phyloP scores from a whole-genome alignment of 2,329 filamentous ascomycete genomes.

The Huntiella savannae region DNA sequence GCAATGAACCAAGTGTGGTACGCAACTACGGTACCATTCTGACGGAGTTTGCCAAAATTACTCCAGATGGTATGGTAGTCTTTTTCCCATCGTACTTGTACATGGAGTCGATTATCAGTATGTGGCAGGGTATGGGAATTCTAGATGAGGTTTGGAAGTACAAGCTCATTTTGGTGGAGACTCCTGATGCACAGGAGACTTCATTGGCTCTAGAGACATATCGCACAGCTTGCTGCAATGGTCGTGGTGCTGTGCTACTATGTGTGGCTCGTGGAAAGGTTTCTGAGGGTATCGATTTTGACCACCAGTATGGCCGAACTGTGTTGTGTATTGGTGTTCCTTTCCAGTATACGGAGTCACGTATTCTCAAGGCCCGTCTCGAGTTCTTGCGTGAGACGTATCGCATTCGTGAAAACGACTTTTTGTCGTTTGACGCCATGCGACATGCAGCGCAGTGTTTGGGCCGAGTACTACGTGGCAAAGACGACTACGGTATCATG shows the following conservation, averaged over 20 bases:
- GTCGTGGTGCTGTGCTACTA: constrained; percentile 75
- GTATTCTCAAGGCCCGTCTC: constrained; percentile 84
- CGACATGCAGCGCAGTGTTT: constrained; percentile 94
- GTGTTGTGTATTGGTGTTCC: constrained; percentile 94
- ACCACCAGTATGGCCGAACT: constrained; percentile 92
- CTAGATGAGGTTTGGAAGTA: constrained; percentile 98
- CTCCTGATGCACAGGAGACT: constrained; percentile 91
- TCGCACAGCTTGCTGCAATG: constrained; percentile 92
- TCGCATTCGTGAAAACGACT: constrained; percentile 90
- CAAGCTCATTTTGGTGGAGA: constrained; percentile 94
- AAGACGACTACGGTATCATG: constrained; percentile 99
- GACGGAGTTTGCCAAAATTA: constrained; percentile 89
- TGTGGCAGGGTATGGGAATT: constrained; percentile 98
- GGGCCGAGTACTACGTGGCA: constrained; percentile 81
- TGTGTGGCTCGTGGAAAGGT: constrained; percentile 96
- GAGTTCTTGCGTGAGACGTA: constrained; percentile 97
- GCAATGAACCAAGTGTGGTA: constrained; percentile 91
- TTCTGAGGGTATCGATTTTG: constrained; percentile 95
- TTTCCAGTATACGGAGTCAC: constrained; percentile 96
- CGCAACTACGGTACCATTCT: constrained; percentile 88
- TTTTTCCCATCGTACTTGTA: constrained; percentile 98
- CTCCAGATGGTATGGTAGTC: constrained; percentile 93
- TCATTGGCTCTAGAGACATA: constrained; percentile 91
- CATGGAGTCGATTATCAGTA: constrained; percentile 97
- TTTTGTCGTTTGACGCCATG: constrained; percentile 97